These are phyloP conservation scores for Globisporangium parvum DNA, from an alignment of 352 stramenopile genomes.

Conservation along the genomic window DNA sequence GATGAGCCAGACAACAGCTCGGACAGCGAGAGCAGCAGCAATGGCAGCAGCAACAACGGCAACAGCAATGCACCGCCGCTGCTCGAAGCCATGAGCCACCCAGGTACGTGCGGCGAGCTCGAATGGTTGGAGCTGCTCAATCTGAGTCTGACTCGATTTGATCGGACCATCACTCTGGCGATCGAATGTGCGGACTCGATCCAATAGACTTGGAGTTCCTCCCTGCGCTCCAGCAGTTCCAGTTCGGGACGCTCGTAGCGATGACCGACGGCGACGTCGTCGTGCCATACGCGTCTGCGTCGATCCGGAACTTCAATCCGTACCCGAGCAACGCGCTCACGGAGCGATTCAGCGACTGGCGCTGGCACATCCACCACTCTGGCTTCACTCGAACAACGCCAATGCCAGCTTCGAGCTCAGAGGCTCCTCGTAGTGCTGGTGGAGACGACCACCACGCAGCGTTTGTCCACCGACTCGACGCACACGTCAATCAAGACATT, in stretches of 20 bases:
- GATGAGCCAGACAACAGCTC: not conserved
- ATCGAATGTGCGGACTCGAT: not conserved
- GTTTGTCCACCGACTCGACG: slow-evolving; percentile 32
- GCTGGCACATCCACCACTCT: slow-evolving; percentile 66
- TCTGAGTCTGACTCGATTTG: not conserved
- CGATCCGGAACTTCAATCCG: slow-evolving; percentile 64
- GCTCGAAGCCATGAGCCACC: slow-evolving; percentile 61
- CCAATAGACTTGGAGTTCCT: slow-evolving; percentile 41
- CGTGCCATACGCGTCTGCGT: slow-evolving; percentile 65
- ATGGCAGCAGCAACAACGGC: not conserved
- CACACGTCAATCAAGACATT: slow-evolving; percentile 37
- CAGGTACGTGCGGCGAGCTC: too few relatives aligned
- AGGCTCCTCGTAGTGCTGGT: not conserved
- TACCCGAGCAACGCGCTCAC: slow-evolving; percentile 50
- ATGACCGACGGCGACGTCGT: slow-evolving; percentile 75
- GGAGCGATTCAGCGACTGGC: slow-evolving; percentile 51
- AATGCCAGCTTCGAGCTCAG: not conserved
- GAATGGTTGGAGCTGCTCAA: not conserved
- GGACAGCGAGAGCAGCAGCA: not conserved
- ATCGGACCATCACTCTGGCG: not conserved
- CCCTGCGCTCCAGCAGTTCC: slow-evolving; percentile 45
- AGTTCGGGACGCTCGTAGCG: slow-evolving; percentile 55
- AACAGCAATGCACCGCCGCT: slow-evolving; percentile 16
- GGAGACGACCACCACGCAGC: slow-evolving; percentile 4
- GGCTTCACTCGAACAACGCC: slow-evolving; percentile 28